A percentile compares a stretch with the other conserved stretches of the same genome.
These are phyloP conservation scores for Monilinia aucupariae DNA, from an alignment of 2,329 filamentous ascomycete species.

Conservation along the genomic window DNA sequence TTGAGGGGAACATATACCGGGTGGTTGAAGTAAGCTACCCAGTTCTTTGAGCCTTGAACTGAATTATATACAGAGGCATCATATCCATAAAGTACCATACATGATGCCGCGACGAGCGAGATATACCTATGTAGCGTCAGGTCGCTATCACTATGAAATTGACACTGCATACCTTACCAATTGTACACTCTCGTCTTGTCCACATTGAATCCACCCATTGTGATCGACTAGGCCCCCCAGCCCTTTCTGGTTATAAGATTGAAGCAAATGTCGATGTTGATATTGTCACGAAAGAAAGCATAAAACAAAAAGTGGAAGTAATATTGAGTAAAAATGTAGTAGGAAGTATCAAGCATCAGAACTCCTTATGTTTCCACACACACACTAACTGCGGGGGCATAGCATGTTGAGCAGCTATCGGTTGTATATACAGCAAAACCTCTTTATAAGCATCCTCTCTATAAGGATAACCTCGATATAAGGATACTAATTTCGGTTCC, in stretches of 20 bases:
- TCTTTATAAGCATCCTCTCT: no score
- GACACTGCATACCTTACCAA: neutral
- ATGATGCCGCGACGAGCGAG: slow-evolving; percentile 61
- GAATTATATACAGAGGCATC: slow-evolving; percentile 71
- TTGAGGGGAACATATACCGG: slow-evolving; percentile 19
- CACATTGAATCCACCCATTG: neutral
- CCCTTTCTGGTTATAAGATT: neutral
- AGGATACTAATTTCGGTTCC: no score
- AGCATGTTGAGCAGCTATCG: neutral
- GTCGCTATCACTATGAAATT: neutral
- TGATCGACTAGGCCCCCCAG: neutral
- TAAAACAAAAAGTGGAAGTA: neutral
- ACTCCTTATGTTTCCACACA: neutral
- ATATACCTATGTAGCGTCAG: slow-evolving; percentile 50
- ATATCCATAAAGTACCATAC: slow-evolving; percentile 71
- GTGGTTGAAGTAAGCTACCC: slow-evolving; percentile 56
- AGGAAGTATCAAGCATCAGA: neutral
- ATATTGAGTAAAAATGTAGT: neutral
- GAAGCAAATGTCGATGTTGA: neutral
- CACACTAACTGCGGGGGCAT: neutral
- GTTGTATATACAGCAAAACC: no score
- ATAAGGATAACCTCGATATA: no score
- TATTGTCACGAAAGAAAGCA: neutral
- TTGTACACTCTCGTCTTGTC: slow-evolving; percentile 12
- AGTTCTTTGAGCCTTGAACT: slow-evolving; percentile 61